Base-by-base conservation (phyloP, 2,329 filamentous ascomycete species). In the Talaromyces marneffei region DNA sequence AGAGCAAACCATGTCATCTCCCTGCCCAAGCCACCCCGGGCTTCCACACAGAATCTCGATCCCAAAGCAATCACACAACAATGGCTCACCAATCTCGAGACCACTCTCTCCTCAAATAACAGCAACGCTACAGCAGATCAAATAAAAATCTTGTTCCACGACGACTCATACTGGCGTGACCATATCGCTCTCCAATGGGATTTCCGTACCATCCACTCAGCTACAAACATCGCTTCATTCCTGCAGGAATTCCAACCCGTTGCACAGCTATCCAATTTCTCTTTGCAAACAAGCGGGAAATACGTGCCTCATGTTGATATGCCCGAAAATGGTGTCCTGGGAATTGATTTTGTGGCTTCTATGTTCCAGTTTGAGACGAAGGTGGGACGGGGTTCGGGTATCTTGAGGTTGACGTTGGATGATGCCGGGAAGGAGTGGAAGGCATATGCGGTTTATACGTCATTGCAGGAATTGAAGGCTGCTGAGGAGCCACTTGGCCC, bases 151-250 rank as follows among this genome's bases (percentile, higher is more conserved):
- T 64, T 77, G 5, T 74, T 78, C 53, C 72, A 76, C 14, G 42
- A 65, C 18, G 74, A 75, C n/a, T 75, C 75, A 9, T 77, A 74
- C 71, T 77, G 75, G 73, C 71, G 75, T 4, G 75, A 78, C 33
- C 73, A 74, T 65, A 66, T 77, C n/a, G 70, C 70, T 6, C 63
- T 78, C 12, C 71, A 73, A 42, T 77, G 75, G 75, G 72, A 77
- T 39, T 68, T 76, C 56, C 75, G 70, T 18, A 74, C 74, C 4
- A 65, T 76, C 23, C 69, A 71, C 35, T 69, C 67, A 2, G 66
- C 66, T n/a, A 54, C 65, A 0, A 67, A 69, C 5, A 76, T 77
- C 23, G 62, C 68, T 23, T 63, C 65, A 2, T 75, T 74, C 60
- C 64, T 78, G 8, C 57, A 66, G 27, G 54, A 65, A 16, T 66